Evolutionary conservation across 305 asterid species (phyloP).

Genomic region (Fraxinus sp.): DNA sequence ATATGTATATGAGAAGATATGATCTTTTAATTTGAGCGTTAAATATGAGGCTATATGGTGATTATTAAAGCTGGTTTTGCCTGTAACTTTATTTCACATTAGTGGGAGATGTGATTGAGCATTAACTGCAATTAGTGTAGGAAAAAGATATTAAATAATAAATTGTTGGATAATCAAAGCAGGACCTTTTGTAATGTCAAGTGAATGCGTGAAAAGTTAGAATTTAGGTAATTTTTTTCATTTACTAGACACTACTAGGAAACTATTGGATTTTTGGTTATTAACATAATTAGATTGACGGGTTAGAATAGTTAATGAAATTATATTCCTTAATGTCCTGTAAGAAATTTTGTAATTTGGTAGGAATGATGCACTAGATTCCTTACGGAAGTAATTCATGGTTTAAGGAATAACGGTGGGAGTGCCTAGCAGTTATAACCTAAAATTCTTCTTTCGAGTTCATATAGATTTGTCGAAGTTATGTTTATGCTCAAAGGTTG

Average conservation of each 20-base stretch:
- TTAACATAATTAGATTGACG: background rate
- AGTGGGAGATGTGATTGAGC: background rate
- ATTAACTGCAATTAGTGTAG: background rate
- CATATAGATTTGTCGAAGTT: conserved; percentile 16
- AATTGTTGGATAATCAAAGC: background rate
- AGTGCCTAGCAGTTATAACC: background rate
- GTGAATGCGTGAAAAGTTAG: background rate
- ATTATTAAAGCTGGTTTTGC: background rate
- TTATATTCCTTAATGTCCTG: background rate
- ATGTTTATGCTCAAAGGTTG: background rate
- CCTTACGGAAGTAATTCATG: background rate
- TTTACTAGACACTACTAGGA: background rate
- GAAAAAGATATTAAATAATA: background rate
- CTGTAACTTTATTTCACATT: background rate
- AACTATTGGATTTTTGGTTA: background rate
- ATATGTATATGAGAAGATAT: background rate
- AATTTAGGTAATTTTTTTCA: background rate
- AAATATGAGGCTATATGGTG: background rate
- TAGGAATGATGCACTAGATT: conserved; percentile 16
- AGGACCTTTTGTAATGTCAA: background rate
- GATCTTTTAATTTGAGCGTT: background rate
- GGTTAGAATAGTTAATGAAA: background rate
- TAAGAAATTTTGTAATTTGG: background rate
- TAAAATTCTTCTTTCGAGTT: background rate
- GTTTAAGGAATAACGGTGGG: background rate